Conservation (phyloP, 495 filamentous ascomycete species). For the Penicillium cataractarum region DNA sequence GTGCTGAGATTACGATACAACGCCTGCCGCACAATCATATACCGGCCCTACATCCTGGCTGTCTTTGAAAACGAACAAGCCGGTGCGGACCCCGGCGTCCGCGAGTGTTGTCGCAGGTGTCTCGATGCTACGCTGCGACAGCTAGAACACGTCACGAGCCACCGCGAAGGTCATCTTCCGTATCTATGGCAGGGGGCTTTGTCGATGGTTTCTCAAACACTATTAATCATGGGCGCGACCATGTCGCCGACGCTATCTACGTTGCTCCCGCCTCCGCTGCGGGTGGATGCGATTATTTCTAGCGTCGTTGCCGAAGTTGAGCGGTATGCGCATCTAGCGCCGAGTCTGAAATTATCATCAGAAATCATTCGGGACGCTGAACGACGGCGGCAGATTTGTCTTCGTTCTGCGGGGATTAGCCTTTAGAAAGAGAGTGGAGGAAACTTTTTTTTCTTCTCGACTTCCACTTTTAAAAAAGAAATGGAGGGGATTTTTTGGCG, state of each 20-base stretch:
- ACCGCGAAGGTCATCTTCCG: constrained; percentile 84
- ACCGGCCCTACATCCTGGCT: constrained; percentile 78
- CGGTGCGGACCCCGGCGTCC: constrained; percentile 66
- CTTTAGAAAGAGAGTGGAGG: not conserved
- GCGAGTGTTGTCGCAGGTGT: constrained; percentile 78
- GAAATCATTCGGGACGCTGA: constrained; percentile 83
- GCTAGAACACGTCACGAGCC: constrained; percentile 75
- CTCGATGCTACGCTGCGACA: constrained; percentile 81
- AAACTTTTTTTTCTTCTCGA: not conserved
- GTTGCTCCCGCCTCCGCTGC: constrained; percentile 63
- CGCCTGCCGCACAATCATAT: constrained; percentile 84
- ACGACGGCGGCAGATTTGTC: constrained; percentile 57
- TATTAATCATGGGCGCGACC: constrained; percentile 81
- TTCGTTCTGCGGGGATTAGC: constrained; percentile 21
- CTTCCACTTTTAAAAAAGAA: not conserved
- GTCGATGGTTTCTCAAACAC: constrained; percentile 77
- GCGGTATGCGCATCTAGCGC: constrained; percentile 71
- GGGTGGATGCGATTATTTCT: constrained; percentile 74
- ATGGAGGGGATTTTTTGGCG: not conserved
- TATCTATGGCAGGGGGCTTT: constrained; percentile 85
- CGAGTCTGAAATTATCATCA: constrained; percentile 69
- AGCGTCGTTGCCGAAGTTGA: constrained; percentile 74
- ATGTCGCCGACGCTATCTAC: constrained; percentile 74
- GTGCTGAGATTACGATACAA: constrained; percentile 78
- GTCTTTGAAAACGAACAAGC: constrained; percentile 78